phyloP scores from a whole-genome alignment of 805 yeast species.

The Scheffersomyces ergatensis region DNA sequence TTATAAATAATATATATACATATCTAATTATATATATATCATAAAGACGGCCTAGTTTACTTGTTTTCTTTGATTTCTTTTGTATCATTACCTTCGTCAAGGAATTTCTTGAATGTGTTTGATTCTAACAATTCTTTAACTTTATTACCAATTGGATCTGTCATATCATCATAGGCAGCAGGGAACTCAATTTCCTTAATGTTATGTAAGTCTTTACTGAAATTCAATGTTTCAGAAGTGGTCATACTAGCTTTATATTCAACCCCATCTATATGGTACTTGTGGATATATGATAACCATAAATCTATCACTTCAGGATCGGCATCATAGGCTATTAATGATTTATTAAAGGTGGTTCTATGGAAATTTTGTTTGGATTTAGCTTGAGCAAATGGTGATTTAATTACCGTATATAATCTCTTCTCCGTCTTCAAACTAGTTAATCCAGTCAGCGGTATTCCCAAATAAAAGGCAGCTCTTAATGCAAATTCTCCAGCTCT shows the following conservation, averaged over 20 bases:
- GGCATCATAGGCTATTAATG: constrained; percentile 77
- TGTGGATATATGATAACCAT: constrained; percentile 73
- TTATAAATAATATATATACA: not conserved
- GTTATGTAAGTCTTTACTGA: constrained; percentile 24
- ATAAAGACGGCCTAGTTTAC: too few relatives aligned
- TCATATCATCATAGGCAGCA: constrained; percentile 26
- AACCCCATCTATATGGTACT: constrained; percentile 77
- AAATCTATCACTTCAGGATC: constrained; percentile 81
- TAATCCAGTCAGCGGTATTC: constrained; percentile 81
- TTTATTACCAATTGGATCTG: constrained; percentile 57
- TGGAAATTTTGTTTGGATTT: constrained; percentile 92
- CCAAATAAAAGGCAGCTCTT: constrained; percentile 86
- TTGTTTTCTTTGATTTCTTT: too few relatives aligned
- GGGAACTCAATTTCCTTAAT: constrained; percentile 31
- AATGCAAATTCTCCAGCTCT: constrained; percentile 81
- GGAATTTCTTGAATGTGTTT: constrained; percentile 63
- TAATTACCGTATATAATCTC: constrained; percentile 90
- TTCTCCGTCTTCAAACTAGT: constrained; percentile 64
- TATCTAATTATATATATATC: constrained; percentile 3
- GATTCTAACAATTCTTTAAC: constrained; percentile 70
- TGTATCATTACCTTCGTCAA: constrained; percentile 26
- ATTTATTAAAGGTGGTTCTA: constrained; percentile 77
- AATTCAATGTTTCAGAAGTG: constrained; percentile 31
- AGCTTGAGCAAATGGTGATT: constrained; percentile 92
- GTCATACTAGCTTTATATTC: constrained; percentile 71